A percentile compares a stretch with the other conserved stretches of the same genome.
Conservation (phyloP, 73 alveolate species). For the Paramecium octaurelia region DNA sequence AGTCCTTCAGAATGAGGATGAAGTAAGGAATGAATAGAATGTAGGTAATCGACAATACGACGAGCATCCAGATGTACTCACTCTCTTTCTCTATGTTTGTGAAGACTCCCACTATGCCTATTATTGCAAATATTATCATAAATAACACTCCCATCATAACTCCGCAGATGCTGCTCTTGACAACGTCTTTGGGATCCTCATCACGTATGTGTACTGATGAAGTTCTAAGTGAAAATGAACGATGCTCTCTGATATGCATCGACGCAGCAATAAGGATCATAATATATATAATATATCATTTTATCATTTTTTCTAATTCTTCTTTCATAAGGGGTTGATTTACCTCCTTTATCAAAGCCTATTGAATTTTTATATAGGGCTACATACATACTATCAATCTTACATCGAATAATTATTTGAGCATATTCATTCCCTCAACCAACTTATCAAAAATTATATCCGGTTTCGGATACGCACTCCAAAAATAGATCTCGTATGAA, state of each 20-base stretch:
- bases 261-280: constrained; percentile 34
- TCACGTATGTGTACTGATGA: not conserved
- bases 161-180: not conserved
- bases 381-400: not conserved
- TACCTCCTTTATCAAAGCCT: not conserved
- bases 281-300: not conserved
- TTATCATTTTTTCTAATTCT: not conserved
- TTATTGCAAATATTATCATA: not conserved
- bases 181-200: not conserved
- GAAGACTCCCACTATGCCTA: not conserved
- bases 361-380: not conserved
- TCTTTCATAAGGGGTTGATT: not conserved
- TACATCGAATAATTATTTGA: not conserved
- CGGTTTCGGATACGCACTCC: not conserved
- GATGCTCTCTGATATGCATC: constrained; percentile 8
- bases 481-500: not conserved
- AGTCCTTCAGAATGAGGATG: not conserved
- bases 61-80: not conserved
- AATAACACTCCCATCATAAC: not conserved
- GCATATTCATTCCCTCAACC: not conserved
- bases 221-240: not conserved
- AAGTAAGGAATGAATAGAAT: not conserved
- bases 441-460: not conserved
- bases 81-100: not conserved
- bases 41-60: not conserved